These are phyloP conservation scores for Kalanchoe fedtschenkoi DNA, from an alignment of 164 flowering plant species.

Conservation along the genomic window DNA sequence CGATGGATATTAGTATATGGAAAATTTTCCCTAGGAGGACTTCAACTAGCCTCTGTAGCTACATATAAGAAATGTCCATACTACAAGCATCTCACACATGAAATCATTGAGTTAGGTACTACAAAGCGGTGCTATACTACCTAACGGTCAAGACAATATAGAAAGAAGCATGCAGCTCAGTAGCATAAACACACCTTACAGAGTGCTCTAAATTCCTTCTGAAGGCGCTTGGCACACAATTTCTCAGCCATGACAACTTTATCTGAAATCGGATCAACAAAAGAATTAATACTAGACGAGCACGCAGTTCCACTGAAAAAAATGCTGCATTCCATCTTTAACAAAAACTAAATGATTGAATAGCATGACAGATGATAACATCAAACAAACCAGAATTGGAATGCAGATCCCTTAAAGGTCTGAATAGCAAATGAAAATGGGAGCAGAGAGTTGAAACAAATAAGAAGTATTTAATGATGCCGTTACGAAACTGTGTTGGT, in stretches of 20 bases:
- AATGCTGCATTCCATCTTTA: background rate
- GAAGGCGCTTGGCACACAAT: slow-evolving; percentile 84
- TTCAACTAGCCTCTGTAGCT: background rate
- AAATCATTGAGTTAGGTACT: too few relatives aligned
- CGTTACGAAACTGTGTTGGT: too few relatives aligned
- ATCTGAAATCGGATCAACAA: background rate
- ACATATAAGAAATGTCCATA: background rate
- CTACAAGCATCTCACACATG: background rate
- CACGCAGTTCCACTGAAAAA: background rate
- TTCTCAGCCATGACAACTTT: slow-evolving; percentile 60
- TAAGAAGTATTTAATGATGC: too few relatives aligned
- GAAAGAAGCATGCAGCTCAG: background rate
- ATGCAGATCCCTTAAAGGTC: too few relatives aligned
- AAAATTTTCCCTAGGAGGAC: too few relatives aligned
- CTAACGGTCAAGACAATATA: background rate
- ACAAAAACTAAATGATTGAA: background rate
- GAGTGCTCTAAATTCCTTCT: slow-evolving; percentile 85
- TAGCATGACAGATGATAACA: too few relatives aligned
- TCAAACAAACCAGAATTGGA: too few relatives aligned
- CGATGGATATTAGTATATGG: too few relatives aligned
- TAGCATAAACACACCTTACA: slow-evolving; percentile 55
- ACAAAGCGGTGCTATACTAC: background rate
- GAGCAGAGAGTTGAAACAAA: too few relatives aligned
- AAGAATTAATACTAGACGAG: background rate
- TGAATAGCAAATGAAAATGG: too few relatives aligned